Base-by-base conservation (phyloP, 176 grass and related monocot species). In the Bromus sterilis region DNA sequence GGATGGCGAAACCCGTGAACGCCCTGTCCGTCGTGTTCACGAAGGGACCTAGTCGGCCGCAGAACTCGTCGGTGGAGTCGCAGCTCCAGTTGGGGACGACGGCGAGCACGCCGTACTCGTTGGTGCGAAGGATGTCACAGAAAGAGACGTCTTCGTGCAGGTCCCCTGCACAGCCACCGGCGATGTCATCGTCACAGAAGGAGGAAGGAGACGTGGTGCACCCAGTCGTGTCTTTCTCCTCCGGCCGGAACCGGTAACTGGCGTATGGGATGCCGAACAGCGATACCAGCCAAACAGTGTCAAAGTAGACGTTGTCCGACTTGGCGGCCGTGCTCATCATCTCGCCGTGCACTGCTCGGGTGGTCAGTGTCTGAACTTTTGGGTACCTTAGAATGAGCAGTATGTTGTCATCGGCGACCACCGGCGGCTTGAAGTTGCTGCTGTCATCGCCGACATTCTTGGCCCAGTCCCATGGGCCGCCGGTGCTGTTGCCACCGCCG, bases 1-100 rank as follows among this genome's bases (percentile, higher is more conserved):
- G 68, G 26, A 87, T 62, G 56, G 57, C 51, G 10, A 84, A 77
- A 42, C 68, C 75, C 14, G 70, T 46, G 48, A 84, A 81, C 51
- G 46, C 67, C 20, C 74, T 41, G 74, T 83, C 84, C 14, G 60
- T 83, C 26, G 40, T 49, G 21, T 34, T 42, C 5, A 66, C 46
- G 76, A 87, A 91, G 26, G 89, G 89, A 20, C 89, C 89, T 26
- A 91, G 40, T 30, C 53, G 83, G 16, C 76, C 81, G 67, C 89
- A 91, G 76, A 84, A 87, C 24, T 82, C 76, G 28, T 91, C 76
- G 21, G 57, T 87, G 21, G 74, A 83, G 75, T 70, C 84, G 49
- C 89, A 91, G 23, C 84, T 77, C 69, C 76, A 87, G 66, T 91
- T 87, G 3, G 89, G 85, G 30, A 87, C 75, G 51, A 87, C 62